Conservation (phyloP, 2,329 filamentous ascomycete genomes). For the Phaeosphaeriaceae sp. region DNA sequence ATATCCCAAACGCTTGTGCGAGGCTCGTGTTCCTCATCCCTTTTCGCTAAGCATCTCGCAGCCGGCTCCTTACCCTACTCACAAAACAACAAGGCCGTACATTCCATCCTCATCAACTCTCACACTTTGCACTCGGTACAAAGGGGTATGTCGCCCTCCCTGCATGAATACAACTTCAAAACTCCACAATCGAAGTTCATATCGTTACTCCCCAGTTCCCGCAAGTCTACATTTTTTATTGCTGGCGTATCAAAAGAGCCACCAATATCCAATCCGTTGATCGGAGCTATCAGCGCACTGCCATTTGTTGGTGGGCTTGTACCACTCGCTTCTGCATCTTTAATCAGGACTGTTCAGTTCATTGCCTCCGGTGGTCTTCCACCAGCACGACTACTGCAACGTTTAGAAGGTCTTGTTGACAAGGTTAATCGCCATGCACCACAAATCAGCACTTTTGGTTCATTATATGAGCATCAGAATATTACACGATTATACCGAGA, state of each 20-base stretch:
- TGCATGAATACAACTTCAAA: slow-evolving; percentile 11
- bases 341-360: slow-evolving; percentile 36
- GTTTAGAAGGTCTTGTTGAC: slow-evolving; percentile 42
- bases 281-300: slow-evolving; percentile 36
- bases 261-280: slow-evolving; percentile 21
- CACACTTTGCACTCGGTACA: slow-evolving; percentile 26
- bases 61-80: slow-evolving; percentile 38
- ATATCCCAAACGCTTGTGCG: slow-evolving; percentile 28
- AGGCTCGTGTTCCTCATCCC: slow-evolving; percentile 35
- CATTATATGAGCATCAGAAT: slow-evolving; percentile 32
- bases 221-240: slow-evolving; percentile 22
- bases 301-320: slow-evolving; percentile 36
- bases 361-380: slow-evolving; percentile 34
- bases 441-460: slow-evolving; percentile 36
- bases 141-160: slow-evolving; percentile 23
- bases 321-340: slow-evolving; percentile 28
- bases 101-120: slow-evolving; percentile 35
- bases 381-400: slow-evolving; percentile 40
- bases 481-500: slow-evolving; percentile 34
- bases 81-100: slow-evolving; percentile 20
- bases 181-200: slow-evolving; percentile 26
- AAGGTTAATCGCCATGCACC: slow-evolving; percentile 40
- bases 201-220: slow-evolving; percentile 30
- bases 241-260: slow-evolving; percentile 21
- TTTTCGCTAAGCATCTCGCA: slow-evolving; percentile 43